Base-by-base conservation (phyloP, 2,329 filamentous ascomycete genomes). In the Paecilomyces niveus region DNA sequence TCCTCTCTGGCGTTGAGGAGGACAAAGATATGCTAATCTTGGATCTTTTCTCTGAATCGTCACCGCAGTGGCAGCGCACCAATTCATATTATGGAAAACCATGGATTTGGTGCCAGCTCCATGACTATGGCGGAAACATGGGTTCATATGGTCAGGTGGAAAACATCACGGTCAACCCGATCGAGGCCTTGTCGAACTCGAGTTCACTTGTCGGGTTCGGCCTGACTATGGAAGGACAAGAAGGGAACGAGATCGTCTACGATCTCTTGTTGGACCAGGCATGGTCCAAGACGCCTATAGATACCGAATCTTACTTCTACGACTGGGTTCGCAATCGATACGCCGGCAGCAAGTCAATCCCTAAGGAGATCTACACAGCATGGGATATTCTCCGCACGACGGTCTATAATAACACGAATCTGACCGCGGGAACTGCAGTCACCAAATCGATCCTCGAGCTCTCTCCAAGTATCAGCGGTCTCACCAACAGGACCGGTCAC, bases 41-140 rank as follows among this genome's bases (percentile, higher is more conserved):
- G 2, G 81, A 83, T 59, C 71, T 83, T 2, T 81, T 76, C 61
- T 80, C 79, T 0, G 80, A 83, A 59, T 74, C 73, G 6, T 64
- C 72, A 8, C 81, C 81, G 0, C 76, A 82, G 58, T 83, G 81
- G 80, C 76, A 77, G 61, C 71, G 78, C 8, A 81, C 79, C 0
- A 72, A 78, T 15, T 78, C 75, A 0, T 83, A 81, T 64, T 78
- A 75, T 59, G 80, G 80, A 18, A 81, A 81, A 62, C 76, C 78
- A 0, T 83, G 80, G 80, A 76, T 83, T 35, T 83, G 81, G 81
- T 82, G 80, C 62, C 70, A 82, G 62, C 66, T 83, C 6, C 81
- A 82, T 61, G 73, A 76, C 59, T 83, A 78, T 59, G 80, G 80
- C 5, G 78, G 76, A 15, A 81, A 78, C 62, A 73, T 76, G 70